A percentile compares a stretch with the other conserved stretches of the same genome.
Conservation (phyloP, 495 filamentous ascomycete species). For the Penicillium longicatenatum region DNA sequence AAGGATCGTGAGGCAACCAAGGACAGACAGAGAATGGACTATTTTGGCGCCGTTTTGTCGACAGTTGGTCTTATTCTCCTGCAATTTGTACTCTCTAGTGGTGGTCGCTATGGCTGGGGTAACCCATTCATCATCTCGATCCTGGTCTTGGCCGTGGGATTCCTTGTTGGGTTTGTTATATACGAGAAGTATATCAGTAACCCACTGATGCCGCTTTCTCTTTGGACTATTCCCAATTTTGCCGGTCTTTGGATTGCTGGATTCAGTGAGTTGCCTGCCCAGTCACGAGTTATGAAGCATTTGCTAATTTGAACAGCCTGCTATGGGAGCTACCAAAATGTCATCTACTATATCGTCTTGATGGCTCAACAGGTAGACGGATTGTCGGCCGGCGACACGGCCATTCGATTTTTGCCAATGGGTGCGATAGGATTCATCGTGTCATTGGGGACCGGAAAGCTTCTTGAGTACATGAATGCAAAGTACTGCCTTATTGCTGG, state of each 20-base stretch:
- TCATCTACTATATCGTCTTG: conserved; percentile 43
- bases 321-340: conserved; percentile 43
- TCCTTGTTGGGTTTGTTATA: conserved; percentile 42
- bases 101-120: conserved; percentile 47
- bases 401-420: conserved; percentile 40
- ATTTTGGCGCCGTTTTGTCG: conserved; percentile 35
- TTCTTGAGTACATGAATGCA: conserved; percentile 39
- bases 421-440: conserved; percentile 38
- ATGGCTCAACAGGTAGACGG: conserved; percentile 38
- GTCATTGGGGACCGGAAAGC: conserved; percentile 38
- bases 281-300: not conserved
- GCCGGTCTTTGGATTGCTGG: conserved; percentile 41
- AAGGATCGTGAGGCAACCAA: conserved; percentile 21
- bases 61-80: conserved; percentile 38
- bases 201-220: conserved; percentile 37
- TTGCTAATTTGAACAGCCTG: conserved; percentile 23
- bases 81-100: conserved; percentile 42
- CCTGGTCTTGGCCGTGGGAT: conserved; percentile 39
- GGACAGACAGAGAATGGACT: conserved; percentile 34
- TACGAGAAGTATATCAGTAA: conserved; percentile 36
- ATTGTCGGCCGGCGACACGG: conserved; percentile 35
- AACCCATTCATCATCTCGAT: conserved; percentile 49
- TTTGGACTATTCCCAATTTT: conserved; percentile 42
- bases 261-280: conserved; percentile 30
- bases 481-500: conserved; percentile 37